phyloP scores from a whole-genome alignment of 2,329 filamentous ascomycete species.

The Phaeoacremonium minimum region DNA sequence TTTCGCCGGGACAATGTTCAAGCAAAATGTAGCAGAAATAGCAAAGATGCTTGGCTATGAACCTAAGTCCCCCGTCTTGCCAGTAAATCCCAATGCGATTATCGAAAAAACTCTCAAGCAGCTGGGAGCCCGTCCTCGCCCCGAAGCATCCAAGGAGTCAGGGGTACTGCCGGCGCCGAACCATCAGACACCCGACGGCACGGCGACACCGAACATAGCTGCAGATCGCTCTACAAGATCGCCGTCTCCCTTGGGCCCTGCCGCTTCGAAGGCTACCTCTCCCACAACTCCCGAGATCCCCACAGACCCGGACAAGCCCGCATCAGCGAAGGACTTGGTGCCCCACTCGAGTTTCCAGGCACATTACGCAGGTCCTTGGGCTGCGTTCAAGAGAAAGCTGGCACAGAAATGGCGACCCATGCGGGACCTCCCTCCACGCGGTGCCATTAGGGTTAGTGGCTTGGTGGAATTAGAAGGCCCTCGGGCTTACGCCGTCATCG shows the following conservation, averaged over 20 bases:
- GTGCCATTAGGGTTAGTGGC: constrained; percentile 48
- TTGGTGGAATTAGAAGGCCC: constrained; percentile 48
- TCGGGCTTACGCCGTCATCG: constrained; percentile 41
- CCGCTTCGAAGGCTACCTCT: background rate
- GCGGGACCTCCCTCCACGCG: constrained; percentile 38
- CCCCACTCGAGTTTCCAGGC: constrained; percentile 12
- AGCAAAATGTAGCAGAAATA: constrained; percentile 37
- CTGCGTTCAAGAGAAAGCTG: constrained; percentile 28
- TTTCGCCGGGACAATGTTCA: constrained; percentile 42
- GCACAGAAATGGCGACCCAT: constrained; percentile 41
- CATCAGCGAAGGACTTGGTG: constrained; percentile 12
- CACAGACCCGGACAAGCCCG: constrained; percentile 1
- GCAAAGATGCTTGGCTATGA: constrained; percentile 41
- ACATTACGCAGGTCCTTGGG: constrained; percentile 28
- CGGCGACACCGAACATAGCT: background rate
- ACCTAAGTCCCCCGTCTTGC: constrained; percentile 7
- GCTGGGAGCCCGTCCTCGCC: constrained; percentile 11
- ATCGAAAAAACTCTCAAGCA: constrained; percentile 23
- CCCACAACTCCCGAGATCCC: background rate
- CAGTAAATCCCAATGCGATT: constrained; percentile 16
- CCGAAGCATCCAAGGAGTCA: constrained; percentile 6
- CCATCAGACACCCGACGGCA: background rate
- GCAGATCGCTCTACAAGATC: too few species aligned
- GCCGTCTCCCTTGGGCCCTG: too few species aligned
- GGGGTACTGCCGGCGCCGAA: background rate